These are phyloP conservation scores for Leccinellum luteum DNA, from an alignment of 768 basidiomycete species.

Conservation along the genomic window DNA sequence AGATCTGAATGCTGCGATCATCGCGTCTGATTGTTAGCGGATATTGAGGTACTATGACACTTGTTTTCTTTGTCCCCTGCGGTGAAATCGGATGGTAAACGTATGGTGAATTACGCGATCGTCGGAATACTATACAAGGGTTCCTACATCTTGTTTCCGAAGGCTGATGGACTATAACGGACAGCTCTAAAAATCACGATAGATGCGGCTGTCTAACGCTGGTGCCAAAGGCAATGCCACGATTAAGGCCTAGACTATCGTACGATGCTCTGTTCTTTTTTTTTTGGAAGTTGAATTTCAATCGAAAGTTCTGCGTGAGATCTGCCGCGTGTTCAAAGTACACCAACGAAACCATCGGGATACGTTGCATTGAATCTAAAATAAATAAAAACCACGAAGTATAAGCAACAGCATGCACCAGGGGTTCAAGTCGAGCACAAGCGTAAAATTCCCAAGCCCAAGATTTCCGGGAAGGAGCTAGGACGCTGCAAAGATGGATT, in stretches of 20 bases:
- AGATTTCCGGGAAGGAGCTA: neutral
- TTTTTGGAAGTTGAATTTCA: neutral
- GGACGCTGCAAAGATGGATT: neutral
- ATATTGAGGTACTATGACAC: neutral
- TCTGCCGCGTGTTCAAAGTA: neutral
- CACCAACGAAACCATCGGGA: neutral
- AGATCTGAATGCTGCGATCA: constrained; percentile 2
- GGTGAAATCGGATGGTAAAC: constrained; percentile 1
- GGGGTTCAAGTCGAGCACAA: neutral
- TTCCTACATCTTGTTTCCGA: constrained; percentile 15
- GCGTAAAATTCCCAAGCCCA: neutral
- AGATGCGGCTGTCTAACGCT: constrained; percentile 1
- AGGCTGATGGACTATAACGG: neutral
- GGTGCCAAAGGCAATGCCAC: constrained; percentile 12
- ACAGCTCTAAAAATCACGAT: neutral
- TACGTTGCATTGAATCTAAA: neutral
- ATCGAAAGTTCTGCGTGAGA: neutral
- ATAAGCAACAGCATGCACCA: no score
- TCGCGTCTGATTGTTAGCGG: neutral
- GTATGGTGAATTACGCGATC: constrained; percentile 6
- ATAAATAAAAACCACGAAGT: neutral
- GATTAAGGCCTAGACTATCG: constrained; percentile 2
- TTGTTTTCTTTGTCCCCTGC: neutral
- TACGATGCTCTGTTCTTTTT: neutral
- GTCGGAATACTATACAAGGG: neutral